A percentile compares a stretch with the other conserved stretches of the same genome.
These are phyloP conservation scores for Epicoccum sorghinum DNA, from an alignment of 2,329 filamentous ascomycete genomes.

Conservation along the genomic window DNA sequence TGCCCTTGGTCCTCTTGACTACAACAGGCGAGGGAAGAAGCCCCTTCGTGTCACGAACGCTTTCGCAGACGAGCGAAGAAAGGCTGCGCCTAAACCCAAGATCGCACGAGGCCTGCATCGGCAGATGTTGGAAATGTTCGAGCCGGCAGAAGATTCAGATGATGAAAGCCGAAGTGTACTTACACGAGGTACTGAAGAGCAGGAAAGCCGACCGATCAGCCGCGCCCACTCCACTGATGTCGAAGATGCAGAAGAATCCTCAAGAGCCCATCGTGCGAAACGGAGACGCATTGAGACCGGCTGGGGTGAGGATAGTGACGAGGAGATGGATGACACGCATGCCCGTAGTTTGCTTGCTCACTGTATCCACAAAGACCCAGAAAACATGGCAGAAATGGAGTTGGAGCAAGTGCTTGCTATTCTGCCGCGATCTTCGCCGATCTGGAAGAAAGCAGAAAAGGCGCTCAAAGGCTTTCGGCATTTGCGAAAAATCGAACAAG, in stretches of 20 bases:
- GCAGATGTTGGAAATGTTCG: slow-evolving; percentile 73
- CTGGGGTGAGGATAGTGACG: slow-evolving; percentile 56
- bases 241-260: slow-evolving; percentile 57
- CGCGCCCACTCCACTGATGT: slow-evolving; percentile 62
- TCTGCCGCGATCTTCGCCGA: slow-evolving; percentile 63
- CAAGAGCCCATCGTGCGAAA: slow-evolving; percentile 52
- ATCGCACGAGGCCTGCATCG: slow-evolving; percentile 80
- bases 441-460: slow-evolving; percentile 76
- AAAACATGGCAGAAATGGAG: slow-evolving; percentile 70
- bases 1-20: slow-evolving; percentile 53
- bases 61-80: slow-evolving; percentile 65
- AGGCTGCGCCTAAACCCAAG: slow-evolving; percentile 61
- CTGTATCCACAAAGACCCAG: slow-evolving; percentile 65
- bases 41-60: slow-evolving; percentile 50
- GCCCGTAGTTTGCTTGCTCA: slow-evolving; percentile 56
- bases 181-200: slow-evolving; percentile 80
- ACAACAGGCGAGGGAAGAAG: slow-evolving; percentile 51
- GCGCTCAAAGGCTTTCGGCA: slow-evolving; percentile 61
- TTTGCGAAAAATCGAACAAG: slow-evolving; percentile 80
- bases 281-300: slow-evolving; percentile 53
- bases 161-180: slow-evolving; percentile 73
- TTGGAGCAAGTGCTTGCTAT: slow-evolving; percentile 62
- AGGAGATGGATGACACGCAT: slow-evolving; percentile 55
- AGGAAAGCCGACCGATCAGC: slow-evolving; percentile 80
- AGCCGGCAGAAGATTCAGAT: slow-evolving; percentile 83